A percentile compares a stretch with the other conserved stretches of the same genome.
Conservation (phyloP, 192 early-diverging fungal genomes). For the Gigaspora rosea region DNA sequence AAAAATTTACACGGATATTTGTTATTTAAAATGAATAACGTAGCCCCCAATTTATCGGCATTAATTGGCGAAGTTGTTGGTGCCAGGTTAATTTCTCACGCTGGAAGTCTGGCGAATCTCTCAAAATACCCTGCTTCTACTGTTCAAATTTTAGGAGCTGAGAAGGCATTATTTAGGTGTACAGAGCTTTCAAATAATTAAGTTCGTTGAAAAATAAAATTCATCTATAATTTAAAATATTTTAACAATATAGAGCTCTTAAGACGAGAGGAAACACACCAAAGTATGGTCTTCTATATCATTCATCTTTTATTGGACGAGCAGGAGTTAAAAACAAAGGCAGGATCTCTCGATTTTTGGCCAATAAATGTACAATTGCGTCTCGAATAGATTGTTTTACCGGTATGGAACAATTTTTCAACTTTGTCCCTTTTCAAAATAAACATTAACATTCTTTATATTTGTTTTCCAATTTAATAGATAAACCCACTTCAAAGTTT, state of each 20-base stretch:
- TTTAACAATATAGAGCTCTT: constrained; percentile 61
- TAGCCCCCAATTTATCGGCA: constrained; percentile 95
- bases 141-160: constrained; percentile 96
- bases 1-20: constrained; percentile 91
- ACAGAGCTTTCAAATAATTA: not conserved
- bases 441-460: not conserved
- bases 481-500: constrained; percentile 85
- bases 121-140: constrained; percentile 97
- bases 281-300: constrained; percentile 98
- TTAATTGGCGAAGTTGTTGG: constrained; percentile 96
- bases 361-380: constrained; percentile 98
- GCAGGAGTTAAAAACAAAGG: constrained; percentile 98
- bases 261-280: constrained; percentile 97
- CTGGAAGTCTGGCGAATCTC: constrained; percentile 94
- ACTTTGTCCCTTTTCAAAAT: not conserved
- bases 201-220: not conserved
- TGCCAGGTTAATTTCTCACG: constrained; percentile 95
- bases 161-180: constrained; percentile 95
- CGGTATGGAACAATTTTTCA: constrained; percentile 36
- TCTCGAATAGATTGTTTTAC: constrained; percentile 96
- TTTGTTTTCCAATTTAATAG: constrained; percentile 10
- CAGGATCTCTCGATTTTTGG: constrained; percentile 91
- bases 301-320: constrained; percentile 93
- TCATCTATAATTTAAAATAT: not conserved
- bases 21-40: constrained; percentile 90